Conservation (phyloP, 768 basidiomycete genomes). For the Pseudohyphozyma bogoriensis region DNA sequence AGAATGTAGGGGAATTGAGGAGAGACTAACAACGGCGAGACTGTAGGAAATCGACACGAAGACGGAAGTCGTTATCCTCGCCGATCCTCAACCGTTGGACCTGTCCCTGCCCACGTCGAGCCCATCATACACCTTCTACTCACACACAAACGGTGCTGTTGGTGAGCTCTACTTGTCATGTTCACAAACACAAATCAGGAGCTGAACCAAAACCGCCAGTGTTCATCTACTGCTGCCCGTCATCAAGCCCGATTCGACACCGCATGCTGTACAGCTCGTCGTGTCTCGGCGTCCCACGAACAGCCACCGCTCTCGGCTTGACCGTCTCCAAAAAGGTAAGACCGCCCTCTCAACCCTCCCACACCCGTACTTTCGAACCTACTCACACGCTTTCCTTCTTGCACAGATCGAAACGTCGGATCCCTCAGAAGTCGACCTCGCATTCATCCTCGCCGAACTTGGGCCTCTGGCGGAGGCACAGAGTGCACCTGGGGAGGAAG, state of each 20-base stretch:
- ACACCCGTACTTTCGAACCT: background rate
- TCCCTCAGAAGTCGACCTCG: background rate
- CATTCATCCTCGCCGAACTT: background rate
- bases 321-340: background rate
- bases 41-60: slow-evolving; percentile 56
- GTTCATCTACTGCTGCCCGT: slow-evolving; percentile 87
- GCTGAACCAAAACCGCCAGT: slow-evolving; percentile 42
- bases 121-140: slow-evolving; percentile 15
- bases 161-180: too few relatives aligned
- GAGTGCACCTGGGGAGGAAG: background rate
- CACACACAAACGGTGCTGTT: slow-evolving; percentile 48
- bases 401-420: background rate
- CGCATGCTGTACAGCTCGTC: slow-evolving; percentile 71
- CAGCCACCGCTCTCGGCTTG: background rate
- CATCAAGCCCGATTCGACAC: slow-evolving; percentile 64
- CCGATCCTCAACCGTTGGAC: slow-evolving; percentile 49
- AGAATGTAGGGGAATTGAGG: background rate
- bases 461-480: background rate
- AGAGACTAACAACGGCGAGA: background rate
- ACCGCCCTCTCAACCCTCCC: background rate
- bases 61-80: slow-evolving; percentile 52
- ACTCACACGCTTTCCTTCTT: too few relatives aligned
- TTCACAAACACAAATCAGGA: rapidly evolving
- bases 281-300: background rate
- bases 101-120: slow-evolving; percentile 3